Conservation (phyloP, 169 alveolate genomes). For the Plasmodium vinckei region DNA sequence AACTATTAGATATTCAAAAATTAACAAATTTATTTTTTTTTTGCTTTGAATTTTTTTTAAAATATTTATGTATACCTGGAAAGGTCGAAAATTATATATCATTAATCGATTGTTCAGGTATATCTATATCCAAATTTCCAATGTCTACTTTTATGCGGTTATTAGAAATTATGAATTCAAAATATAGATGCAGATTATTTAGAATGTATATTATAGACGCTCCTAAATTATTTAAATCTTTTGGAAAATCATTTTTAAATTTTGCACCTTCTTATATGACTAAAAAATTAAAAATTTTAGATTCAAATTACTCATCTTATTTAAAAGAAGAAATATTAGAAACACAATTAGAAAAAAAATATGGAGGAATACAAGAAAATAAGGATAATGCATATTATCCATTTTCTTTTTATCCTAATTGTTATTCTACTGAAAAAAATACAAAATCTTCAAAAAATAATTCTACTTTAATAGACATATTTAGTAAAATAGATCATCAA, state of each 20-base stretch:
- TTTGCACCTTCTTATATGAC: slow-evolving; percentile 78
- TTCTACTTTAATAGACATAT: background rate
- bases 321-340: slow-evolving; percentile 67
- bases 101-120: slow-evolving; percentile 79
- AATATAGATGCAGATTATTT: slow-evolving; percentile 80
- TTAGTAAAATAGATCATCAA: slow-evolving; percentile 1
- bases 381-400: slow-evolving; percentile 77
- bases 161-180: slow-evolving; percentile 78
- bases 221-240: slow-evolving; percentile 77
- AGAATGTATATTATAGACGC: slow-evolving; percentile 78
- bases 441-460: background rate
- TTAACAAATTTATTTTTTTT: slow-evolving; percentile 67
- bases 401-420: slow-evolving; percentile 76
- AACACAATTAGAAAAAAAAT: slow-evolving; percentile 77
- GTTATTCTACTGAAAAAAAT: background rate
- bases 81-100: slow-evolving; percentile 78
- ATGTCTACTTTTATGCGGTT: slow-evolving; percentile 77
- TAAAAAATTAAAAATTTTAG: slow-evolving; percentile 76
- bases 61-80: slow-evolving; percentile 82
- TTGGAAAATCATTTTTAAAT: slow-evolving; percentile 74
- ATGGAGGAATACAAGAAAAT: slow-evolving; percentile 76
- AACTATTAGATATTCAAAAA: slow-evolving; percentile 37
- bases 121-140: slow-evolving; percentile 77
- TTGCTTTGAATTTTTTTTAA: slow-evolving; percentile 77
- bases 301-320: slow-evolving; percentile 47